phyloP scores from a whole-genome alignment of 2,329 filamentous ascomycete species.

The Penicillium glabrum region DNA sequence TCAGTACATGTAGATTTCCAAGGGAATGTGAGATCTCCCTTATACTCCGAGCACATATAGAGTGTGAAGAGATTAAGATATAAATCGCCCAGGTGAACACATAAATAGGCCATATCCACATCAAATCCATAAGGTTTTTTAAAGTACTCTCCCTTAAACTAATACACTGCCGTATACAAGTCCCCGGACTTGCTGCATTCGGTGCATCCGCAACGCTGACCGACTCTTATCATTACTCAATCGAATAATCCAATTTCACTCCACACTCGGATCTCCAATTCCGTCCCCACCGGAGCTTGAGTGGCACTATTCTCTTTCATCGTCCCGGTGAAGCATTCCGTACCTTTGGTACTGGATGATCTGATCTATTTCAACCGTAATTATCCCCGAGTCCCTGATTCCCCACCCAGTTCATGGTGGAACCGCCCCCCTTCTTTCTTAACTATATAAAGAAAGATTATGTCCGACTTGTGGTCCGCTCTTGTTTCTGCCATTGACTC shows the following conservation, averaged over 20 bases:
- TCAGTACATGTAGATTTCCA: background rate
- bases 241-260: conserved; percentile 12
- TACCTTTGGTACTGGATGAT: background rate
- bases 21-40: background rate
- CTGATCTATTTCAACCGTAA: conserved; percentile 1
- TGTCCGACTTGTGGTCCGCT: conserved; percentile 40
- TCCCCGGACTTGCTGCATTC: conserved; percentile 14
- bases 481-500: conserved; percentile 39
- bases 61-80: no score
- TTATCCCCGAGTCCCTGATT: conserved; percentile 3
- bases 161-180: background rate
- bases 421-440: conserved; percentile 1
- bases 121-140: background rate
- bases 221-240: conserved; percentile 21
- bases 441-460: conserved; percentile 22
- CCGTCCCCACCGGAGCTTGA: conserved; percentile 14
- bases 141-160: background rate
- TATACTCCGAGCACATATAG: no score
- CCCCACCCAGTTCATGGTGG: background rate
- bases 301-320: conserved; percentile 4
- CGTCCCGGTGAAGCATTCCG: background rate
- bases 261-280: conserved; percentile 13
- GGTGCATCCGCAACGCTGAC: conserved; percentile 13
- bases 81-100: no score
- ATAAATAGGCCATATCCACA: no score